A percentile compares a stretch with the other conserved stretches of the same genome.
These are phyloP conservation scores for Hypomontagnella submonticulosa DNA, from an alignment of 495 filamentous ascomycete species.

Conservation along the genomic window DNA sequence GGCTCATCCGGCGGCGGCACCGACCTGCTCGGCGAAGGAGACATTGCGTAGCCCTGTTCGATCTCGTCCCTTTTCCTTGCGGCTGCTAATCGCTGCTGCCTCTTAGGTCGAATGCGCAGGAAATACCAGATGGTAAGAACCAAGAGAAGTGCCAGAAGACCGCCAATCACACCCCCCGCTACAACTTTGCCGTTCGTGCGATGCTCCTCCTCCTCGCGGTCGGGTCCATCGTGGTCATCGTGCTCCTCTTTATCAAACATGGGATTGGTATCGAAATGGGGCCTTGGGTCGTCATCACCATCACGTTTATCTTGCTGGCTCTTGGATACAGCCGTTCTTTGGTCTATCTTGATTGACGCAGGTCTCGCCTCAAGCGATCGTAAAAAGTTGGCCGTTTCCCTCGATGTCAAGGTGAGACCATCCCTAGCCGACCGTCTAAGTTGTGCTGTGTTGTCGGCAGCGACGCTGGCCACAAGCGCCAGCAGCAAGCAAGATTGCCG, in stretches of 20 bases:
- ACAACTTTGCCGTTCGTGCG: constrained; percentile 13
- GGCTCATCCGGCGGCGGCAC: background rate
- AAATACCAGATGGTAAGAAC: constrained; percentile 33
- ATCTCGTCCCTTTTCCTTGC: constrained; percentile 30
- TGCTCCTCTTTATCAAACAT: background rate
- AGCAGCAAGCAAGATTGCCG: constrained; percentile 26
- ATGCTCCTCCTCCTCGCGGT: background rate
- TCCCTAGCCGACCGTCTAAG: constrained; percentile 1
- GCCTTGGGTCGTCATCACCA: background rate
- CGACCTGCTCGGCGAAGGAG: constrained; percentile 12
- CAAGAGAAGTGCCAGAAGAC: constrained; percentile 17
- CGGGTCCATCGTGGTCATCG: constrained; percentile 1
- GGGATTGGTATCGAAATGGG: background rate
- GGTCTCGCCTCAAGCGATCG: constrained; percentile 13
- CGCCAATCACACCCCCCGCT: constrained; percentile 31
- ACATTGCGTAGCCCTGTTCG: constrained; percentile 23
- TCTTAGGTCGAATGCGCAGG: constrained; percentile 33
- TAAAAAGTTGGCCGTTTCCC: constrained; percentile 1
- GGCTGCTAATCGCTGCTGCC: constrained; percentile 18
- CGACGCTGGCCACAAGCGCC: constrained; percentile 25
- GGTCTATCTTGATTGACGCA: background rate
- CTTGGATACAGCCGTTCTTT: background rate
- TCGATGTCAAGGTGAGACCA: constrained; percentile 9
- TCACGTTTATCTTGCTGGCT: constrained; percentile 6
- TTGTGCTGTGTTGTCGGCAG: constrained; percentile 17